Evolutionary conservation across 176 grass and related monocot genomes (phyloP), one percentile per base, ranked within the genome.

Genomic region (Avena sativa): DNA sequence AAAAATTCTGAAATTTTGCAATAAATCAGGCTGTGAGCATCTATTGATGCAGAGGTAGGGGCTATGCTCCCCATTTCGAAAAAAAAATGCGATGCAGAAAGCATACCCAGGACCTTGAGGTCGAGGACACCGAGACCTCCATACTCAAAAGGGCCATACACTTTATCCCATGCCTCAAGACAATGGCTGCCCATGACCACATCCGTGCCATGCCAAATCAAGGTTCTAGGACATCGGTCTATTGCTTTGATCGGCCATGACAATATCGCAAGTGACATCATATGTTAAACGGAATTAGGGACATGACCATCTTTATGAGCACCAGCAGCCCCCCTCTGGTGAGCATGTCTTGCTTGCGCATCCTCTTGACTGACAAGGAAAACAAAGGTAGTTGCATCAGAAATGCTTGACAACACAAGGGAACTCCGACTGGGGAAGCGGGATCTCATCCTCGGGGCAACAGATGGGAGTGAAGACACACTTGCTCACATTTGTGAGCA

Each of bases 391-490:
- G 59, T 9, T 62, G n/a, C 53, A 56, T 15, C 15, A 12, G n/a
- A 23, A 62, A 62, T 62, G 59, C 59, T 62, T 62, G 59, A 62
- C n/a, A 25, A n/a, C 59, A 25, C 59, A 62, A 62, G 59, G 59
- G 59, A 62, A 21, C n/a, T 62, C 59, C 59, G n/a, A 62, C 59
- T 4, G 3, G n/a, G 59, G 10, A 25, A 62, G 59, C 9, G 23
- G 59, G 59, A 62, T 25, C 59, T 62, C 59, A 3, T 62, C 59
- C 58, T 62, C 8, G 2, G 20, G n/a, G 9, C n/a, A 25, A 25
- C 20, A 25, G 59, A 25, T 62, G 59, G 59, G 58, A 25, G 21
- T 23, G 59, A 62, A 11, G 59, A n/a, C 59, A 62, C 59, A 62
- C n/a, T 21, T 62, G 20, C 59, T 62, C 59, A 60, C 58, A n/a